A percentile compares a stretch with the other conserved stretches of the same genome.
Evolutionary conservation across 768 basidiomycete genomes (phyloP).

Genomic region (Xerocomellus chrysenteron): DNA sequence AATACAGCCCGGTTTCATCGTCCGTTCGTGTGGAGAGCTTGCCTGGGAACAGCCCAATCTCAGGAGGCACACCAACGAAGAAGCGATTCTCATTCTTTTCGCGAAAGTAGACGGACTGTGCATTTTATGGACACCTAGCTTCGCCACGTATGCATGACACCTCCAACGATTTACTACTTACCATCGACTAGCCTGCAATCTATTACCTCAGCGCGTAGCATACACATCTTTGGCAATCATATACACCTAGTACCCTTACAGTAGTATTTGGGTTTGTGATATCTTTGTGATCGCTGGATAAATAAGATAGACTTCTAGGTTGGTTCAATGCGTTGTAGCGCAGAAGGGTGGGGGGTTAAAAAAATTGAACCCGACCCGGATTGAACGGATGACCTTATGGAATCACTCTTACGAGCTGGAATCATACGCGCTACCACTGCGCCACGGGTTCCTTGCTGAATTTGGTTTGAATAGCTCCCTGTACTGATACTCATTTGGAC

Average conservation of each 20-base stretch:
- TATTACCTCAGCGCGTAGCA: conserved; percentile 16
- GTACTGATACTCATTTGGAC: background rate
- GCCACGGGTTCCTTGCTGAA: conserved; percentile 31
- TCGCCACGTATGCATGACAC: conserved; percentile 19
- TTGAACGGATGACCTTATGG: conserved; percentile 50
- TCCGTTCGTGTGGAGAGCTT: conserved; percentile 19
- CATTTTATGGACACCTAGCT: conserved; percentile 9
- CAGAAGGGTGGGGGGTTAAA: too few species aligned
- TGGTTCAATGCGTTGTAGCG: background rate
- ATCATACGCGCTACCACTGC: conserved; percentile 43
- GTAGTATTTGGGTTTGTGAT: background rate
- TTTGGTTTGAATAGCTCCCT: accelerated
- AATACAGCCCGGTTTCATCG: conserved; percentile 28
- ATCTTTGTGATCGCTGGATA: background rate
- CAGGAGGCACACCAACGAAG: conserved; percentile 12
- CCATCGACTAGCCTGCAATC: conserved; percentile 17
- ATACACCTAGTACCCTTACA: conserved; percentile 10
- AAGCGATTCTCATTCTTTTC: conserved; percentile 33
- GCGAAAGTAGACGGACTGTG: conserved; percentile 25
- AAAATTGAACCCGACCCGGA: conserved; percentile 42
- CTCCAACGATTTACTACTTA: conserved; percentile 11
- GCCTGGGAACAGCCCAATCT: conserved; percentile 3
- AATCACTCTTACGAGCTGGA: conserved; percentile 29
- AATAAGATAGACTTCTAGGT: background rate
- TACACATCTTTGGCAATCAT: conserved; percentile 6